A percentile compares a stretch with the other conserved stretches of the same genome.
Evolutionary conservation across 2,329 filamentous ascomycete species (phyloP).

Genomic region (Monascus ruber): DNA sequence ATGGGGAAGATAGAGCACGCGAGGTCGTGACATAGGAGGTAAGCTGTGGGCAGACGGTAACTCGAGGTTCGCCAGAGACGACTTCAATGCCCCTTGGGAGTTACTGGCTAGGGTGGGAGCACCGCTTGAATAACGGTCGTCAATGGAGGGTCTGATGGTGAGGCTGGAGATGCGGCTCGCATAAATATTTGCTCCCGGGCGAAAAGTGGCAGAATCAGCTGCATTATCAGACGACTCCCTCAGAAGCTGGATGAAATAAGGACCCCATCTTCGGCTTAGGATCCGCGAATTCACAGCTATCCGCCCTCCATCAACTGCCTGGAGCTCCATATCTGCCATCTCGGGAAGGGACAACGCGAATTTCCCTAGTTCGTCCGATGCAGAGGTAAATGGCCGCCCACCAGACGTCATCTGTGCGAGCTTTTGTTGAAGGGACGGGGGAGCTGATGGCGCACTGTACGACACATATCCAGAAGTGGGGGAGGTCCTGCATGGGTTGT

Average conservation of each 20-base stretch:
- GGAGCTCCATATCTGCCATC: conserved; percentile 89
- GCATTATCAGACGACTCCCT: conserved; percentile 65
- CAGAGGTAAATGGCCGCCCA: conserved; percentile 62
- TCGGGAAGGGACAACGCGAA: conserved; percentile 71
- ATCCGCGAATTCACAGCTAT: conserved; percentile 90
- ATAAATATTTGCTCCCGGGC: conserved; percentile 48
- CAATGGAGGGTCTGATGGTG: conserved; percentile 60
- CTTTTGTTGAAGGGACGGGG: conserved; percentile 42
- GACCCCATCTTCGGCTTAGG: conserved; percentile 79
- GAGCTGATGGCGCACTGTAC: conserved; percentile 59
- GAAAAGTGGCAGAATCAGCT: conserved; percentile 60
- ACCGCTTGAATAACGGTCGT: conserved; percentile 28
- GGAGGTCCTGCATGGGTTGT: conserved; percentile 71
- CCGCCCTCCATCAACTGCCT: conserved; percentile 80
- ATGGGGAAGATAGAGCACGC: conserved; percentile 86
- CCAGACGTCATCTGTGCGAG: conserved; percentile 50
- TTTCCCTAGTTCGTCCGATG: conserved; percentile 76
- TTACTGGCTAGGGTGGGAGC: conserved; percentile 30
- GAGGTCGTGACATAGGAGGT: conserved; percentile 55
- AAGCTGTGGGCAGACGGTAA: conserved; percentile 43
- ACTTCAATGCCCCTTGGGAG: conserved; percentile 17
- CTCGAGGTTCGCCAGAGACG: conserved; percentile 34
- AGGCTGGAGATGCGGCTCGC: conserved; percentile 66
- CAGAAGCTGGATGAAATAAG: conserved; percentile 86
- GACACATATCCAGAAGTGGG: conserved; percentile 78